phyloP scores from a whole-genome alignment of 2,329 filamentous ascomycete genomes.

The Colletotrichum cereale region DNA sequence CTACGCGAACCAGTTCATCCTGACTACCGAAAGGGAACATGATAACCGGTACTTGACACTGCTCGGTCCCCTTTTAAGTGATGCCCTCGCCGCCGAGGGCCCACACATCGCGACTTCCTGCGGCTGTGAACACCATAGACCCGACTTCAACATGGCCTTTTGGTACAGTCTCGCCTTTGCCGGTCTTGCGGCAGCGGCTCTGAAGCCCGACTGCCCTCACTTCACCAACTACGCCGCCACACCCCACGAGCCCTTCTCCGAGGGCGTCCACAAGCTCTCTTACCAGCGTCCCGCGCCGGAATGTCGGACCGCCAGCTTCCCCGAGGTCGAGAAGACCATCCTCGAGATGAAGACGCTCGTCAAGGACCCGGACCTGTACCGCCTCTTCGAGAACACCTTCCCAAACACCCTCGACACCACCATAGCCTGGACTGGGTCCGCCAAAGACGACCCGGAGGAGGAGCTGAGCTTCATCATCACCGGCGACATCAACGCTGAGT shows the following conservation, averaged over 20 bases:
- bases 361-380: conserved; percentile 80
- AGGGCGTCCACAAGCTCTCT: conserved; percentile 81
- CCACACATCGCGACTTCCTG: conserved; percentile 8
- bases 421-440: conserved; percentile 74
- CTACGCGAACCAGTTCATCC: conserved; percentile 28
- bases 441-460: conserved; percentile 68
- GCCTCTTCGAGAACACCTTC: conserved; percentile 79
- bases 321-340: conserved; percentile 82
- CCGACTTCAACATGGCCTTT: conserved; percentile 13
- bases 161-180: conserved; percentile 8
- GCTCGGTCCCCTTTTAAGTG: conserved; percentile 8
- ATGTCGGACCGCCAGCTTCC: conserved; percentile 86
- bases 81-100: conserved; percentile 22
- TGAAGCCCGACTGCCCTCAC: conserved; percentile 49
- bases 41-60: conserved; percentile 1
- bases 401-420: conserved; percentile 83
- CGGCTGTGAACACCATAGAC: conserved; percentile 4
- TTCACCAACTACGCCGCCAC: conserved; percentile 51
- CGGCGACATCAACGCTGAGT: conserved; percentile 92
- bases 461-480: conserved; percentile 80
- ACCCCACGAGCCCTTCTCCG: conserved; percentile 77
- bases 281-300: conserved; percentile 81
- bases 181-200: conserved; percentile 41
- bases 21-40: conserved; percentile 11
- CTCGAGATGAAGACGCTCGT: conserved; percentile 76